Base-by-base conservation (phyloP, 768 basidiomycete genomes). In the Gymnopilus dilepis region DNA sequence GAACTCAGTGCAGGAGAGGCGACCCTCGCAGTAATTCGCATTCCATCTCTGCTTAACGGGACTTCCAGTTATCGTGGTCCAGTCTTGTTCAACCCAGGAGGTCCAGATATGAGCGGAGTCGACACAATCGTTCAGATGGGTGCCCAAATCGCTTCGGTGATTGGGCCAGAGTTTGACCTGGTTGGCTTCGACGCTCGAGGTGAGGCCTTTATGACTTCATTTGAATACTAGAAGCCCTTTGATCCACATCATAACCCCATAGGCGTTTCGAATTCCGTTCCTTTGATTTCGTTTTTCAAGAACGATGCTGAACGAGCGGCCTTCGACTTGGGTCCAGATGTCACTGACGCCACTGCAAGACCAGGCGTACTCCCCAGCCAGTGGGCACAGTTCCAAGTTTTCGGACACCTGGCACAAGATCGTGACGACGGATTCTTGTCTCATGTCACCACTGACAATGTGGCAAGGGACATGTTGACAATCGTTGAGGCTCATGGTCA, bases 141-240 rank as follows among this genome's bases (percentile, higher is more conserved):
- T 1, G 59, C 66, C 9, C 31, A 54, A 1, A 53, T 83, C 9
- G 66, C 70, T 8, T 33, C 56, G 1, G 64, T 79, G 13, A 45
- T 83, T 6, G 82, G 83, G 4, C 75, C 78, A 19, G 70, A 76
- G 41, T 84, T 79, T 61, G 81, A 84, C 55, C 63, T 83, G 3
- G 73, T 84, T 12, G 74, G 79, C 2, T 83, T 82, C 61, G 82
- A 84, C 64, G 80, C 81, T 13, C 66, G 80, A 71, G 81, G 80
- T 80, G 61, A 9, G 64, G n/a, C n/a, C n/a, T n/a, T n/a, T 6
- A 28, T 13, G 58, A 6, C 30, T 28, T 31, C 47, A 24, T 6
- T 34, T 30, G 17, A 22, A 4, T 8, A 21, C 22, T 13, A 34
- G 38, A 26, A 19, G 15, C n/a, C n/a, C n/a, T n/a, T n/a, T n/a